A percentile compares a stretch with the other conserved stretches of the same genome.
Conservation (phyloP, 805 yeast genomes). For the Saccharomycopsis sp. region DNA sequence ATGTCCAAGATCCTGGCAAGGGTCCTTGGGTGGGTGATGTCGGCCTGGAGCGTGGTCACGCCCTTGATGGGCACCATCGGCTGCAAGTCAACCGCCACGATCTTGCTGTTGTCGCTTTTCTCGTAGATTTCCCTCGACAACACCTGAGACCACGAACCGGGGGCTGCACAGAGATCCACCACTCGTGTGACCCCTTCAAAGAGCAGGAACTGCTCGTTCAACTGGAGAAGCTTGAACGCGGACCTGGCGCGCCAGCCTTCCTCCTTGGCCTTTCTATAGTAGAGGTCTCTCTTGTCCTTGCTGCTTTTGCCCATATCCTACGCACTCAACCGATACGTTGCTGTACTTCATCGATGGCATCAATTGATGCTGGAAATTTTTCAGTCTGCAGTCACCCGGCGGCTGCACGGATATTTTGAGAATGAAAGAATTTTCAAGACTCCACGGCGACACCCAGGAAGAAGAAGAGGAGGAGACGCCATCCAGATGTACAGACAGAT, state of each 20-base stretch:
- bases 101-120: conserved; percentile 37
- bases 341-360: no score
- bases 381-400: no score
- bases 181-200: conserved; percentile 66
- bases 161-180: conserved; percentile 97
- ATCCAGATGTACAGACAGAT: no score
- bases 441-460: no score
- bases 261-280: conserved; percentile 90
- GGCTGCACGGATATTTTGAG: no score
- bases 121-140: conserved; percentile 59
- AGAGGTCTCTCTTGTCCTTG: conserved; percentile 88
- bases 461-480: no score
- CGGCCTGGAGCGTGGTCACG: conserved; percentile 88
- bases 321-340: no score
- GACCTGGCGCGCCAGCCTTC: conserved; percentile 98
- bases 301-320: conserved; percentile 89
- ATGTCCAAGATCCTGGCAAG: conserved; percentile 62
- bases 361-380: no score
- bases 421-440: no score
- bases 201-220: conserved; percentile 82
- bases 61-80: conserved; percentile 96
- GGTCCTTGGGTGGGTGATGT: conserved; percentile 93
- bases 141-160: conserved; percentile 98
- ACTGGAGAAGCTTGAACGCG: conserved; percentile 85
- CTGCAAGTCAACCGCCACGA: conserved; percentile 92